Evolutionary conservation across 2,329 filamentous ascomycete genomes (phyloP).

Genomic region (Beauveria brongniartii): DNA sequence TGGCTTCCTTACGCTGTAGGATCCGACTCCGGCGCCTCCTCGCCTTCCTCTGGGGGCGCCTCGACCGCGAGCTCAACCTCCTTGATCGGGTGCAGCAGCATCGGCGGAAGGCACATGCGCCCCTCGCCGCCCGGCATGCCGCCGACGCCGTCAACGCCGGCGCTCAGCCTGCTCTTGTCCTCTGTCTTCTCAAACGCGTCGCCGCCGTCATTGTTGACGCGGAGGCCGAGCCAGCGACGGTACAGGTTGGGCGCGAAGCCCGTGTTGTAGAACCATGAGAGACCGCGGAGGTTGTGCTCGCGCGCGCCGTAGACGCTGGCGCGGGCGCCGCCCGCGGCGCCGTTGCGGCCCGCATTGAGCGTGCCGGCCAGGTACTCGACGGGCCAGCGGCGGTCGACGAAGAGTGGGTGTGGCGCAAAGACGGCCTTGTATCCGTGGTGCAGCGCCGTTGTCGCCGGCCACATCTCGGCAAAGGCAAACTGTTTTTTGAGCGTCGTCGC

Average conservation of each 20-base stretch:
- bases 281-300: conserved; percentile 80
- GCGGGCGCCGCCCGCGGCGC: conserved; percentile 63
- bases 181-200: conserved; percentile 63
- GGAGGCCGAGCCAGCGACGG: conserved; percentile 76
- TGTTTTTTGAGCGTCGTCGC: conserved; percentile 80
- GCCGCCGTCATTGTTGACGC: conserved; percentile 69
- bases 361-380: conserved; percentile 65
- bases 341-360: conserved; percentile 73
- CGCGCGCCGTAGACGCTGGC: conserved; percentile 72
- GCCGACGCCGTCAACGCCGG: conserved; percentile 34
- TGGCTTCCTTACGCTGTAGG: conserved; percentile 27
- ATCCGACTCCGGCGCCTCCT: conserved; percentile 36
- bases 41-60: conserved; percentile 40
- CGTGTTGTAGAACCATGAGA: conserved; percentile 88
- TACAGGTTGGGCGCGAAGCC: conserved; percentile 77
- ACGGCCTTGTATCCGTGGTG: conserved; percentile 93
- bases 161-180: conserved; percentile 43
- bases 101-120: conserved; percentile 83
- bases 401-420: conserved; percentile 82
- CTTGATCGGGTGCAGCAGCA: conserved; percentile 86
- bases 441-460: conserved; percentile 77
- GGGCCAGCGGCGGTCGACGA: conserved; percentile 81
- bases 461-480: conserved; percentile 95
- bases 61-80: conserved; percentile 59
- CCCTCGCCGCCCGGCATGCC: conserved; percentile 63